These are phyloP conservation scores for Hyaloscypha bicolor DNA, from an alignment of 495 filamentous ascomycete species.

Conservation along the genomic window DNA sequence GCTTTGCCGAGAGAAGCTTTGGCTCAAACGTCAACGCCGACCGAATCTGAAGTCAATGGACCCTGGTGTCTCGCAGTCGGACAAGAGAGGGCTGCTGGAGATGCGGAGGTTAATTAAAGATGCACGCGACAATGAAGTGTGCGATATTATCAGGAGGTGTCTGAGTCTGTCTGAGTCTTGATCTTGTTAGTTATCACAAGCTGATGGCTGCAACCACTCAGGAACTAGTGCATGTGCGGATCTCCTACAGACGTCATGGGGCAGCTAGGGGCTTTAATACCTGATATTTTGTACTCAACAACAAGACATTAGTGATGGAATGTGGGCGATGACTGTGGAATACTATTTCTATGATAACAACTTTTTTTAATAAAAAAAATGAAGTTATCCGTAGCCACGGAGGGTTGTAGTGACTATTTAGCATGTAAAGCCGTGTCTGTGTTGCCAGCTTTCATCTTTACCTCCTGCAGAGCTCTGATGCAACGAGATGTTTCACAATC, in stretches of 20 bases:
- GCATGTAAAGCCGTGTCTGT: background rate
- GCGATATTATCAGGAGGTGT: background rate
- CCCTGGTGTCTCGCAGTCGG: background rate
- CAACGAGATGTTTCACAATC: constrained; percentile 20
- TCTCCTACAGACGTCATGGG: constrained; percentile 4
- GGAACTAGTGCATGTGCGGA: background rate
- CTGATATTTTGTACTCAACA: background rate
- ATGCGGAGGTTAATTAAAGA: background rate
- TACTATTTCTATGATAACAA: background rate
- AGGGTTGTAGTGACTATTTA: background rate
- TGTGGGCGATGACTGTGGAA: background rate
- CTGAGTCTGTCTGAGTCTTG: background rate
- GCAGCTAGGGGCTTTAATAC: background rate
- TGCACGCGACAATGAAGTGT: background rate
- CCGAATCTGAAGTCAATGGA: background rate
- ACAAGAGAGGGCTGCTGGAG: background rate
- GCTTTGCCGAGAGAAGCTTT: constrained; percentile 9
- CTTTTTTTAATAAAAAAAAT: background rate
- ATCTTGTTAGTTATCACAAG: constrained; percentile 6
- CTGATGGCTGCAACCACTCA: background rate
- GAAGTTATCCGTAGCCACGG: background rate
- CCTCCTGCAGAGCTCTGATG: constrained; percentile 15
- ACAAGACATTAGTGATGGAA: background rate
- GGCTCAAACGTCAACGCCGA: constrained; percentile 12
- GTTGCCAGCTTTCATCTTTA: constrained; percentile 23